Percentiles rank a stretch among this genome's conserved stretches.
Conservation (phyloP, 805 yeast genomes). For the Zygosaccharomyces bisporus region DNA sequence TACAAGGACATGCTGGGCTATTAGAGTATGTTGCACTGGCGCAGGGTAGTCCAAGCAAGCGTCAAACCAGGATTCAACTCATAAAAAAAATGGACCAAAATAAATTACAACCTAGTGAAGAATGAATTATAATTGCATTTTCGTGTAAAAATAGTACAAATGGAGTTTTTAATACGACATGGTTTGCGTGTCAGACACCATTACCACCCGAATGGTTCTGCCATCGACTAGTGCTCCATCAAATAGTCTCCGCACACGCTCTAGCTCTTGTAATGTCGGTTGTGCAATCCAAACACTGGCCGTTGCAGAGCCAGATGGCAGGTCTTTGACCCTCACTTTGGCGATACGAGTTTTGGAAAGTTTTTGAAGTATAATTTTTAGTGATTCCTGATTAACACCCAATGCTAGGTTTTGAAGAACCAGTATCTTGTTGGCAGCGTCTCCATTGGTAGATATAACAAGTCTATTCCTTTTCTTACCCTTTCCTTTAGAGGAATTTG, state of each 20-base stretch:
- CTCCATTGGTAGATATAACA: conserved; percentile 24
- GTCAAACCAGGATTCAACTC: conserved; percentile 26
- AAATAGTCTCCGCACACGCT: conserved; percentile 33
- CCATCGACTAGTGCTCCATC: conserved; percentile 50
- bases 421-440: conserved; percentile 16
- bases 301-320: conserved; percentile 39
- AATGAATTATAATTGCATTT: not conserved
- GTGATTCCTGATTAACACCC: conserved; percentile 28
- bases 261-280: conserved; percentile 27
- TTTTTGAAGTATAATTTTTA: conserved; percentile 25
- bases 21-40: conserved; percentile 34
- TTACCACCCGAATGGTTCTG: conserved; percentile 36
- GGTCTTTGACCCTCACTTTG: conserved; percentile 32
- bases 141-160: not conserved
- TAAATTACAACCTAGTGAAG: conserved; percentile 10
- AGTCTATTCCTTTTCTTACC: conserved; percentile 14
- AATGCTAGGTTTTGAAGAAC: conserved; percentile 26
- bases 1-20: conserved; percentile 30
- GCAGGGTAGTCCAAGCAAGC: conserved; percentile 20
- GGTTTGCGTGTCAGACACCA: conserved; percentile 24
- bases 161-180: conserved; percentile 7
- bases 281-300: conserved; percentile 38
- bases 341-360: conserved; percentile 21
- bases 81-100: conserved; percentile 27
- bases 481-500: not conserved